Evolutionary conservation across 192 early-diverging fungal genomes (phyloP).

Genomic region (Linnemannia zychae): DNA sequence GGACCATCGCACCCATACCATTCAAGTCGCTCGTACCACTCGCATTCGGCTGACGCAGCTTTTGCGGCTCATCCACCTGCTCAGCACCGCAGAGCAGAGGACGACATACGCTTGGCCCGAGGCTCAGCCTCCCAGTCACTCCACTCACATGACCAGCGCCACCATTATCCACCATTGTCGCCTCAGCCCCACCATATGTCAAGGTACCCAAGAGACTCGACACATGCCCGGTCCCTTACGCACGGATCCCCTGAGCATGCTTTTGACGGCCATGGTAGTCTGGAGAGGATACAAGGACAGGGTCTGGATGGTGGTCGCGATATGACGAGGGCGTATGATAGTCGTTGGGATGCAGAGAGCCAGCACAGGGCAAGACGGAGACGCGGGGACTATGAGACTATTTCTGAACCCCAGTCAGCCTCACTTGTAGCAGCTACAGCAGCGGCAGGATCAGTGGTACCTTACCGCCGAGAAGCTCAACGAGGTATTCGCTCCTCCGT

Average conservation of each 20-base stretch:
- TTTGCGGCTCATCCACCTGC: not conserved
- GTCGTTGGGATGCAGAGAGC: not conserved
- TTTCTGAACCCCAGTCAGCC: not conserved
- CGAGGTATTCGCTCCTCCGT: constrained; percentile 21
- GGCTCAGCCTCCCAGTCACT: not conserved
- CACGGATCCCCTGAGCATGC: not conserved
- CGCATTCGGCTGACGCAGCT: constrained; percentile 14
- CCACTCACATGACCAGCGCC: constrained; percentile 1
- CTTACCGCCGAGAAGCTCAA: constrained; percentile 16
- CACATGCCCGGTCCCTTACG: not conserved
- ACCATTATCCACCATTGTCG: not conserved
- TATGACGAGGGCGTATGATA: not conserved
- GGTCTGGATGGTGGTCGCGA: not conserved
- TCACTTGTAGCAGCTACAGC: not conserved
- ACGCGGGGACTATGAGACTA: not conserved
- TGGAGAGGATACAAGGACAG: not conserved
- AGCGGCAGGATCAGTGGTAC: not conserved
- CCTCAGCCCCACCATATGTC: not conserved
- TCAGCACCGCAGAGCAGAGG: constrained; percentile 8
- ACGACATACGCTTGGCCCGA: not conserved
- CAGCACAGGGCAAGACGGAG: not conserved
- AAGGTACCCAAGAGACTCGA: constrained; percentile 1
- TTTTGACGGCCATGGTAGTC: not conserved
- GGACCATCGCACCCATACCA: constrained; percentile 32
- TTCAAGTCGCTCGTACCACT: constrained; percentile 1